phyloP scores from a whole-genome alignment of 2,329 filamentous ascomycete species.

The Epichloe sylvatica region DNA sequence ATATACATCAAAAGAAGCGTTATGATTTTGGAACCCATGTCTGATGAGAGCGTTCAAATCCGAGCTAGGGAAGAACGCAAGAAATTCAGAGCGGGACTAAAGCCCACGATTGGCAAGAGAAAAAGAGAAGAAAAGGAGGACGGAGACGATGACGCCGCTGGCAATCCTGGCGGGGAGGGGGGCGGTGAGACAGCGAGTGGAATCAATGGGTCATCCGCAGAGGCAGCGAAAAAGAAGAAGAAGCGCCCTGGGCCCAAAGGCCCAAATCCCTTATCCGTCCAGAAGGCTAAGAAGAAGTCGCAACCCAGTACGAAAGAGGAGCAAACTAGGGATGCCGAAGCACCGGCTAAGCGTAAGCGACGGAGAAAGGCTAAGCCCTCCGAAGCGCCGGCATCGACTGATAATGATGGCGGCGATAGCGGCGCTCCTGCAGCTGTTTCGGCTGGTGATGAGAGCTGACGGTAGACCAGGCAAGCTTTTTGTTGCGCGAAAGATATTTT shows the following conservation, averaged over 20 bases:
- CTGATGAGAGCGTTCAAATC: slow-evolving; percentile 46
- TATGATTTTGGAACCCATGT: slow-evolving; percentile 61
- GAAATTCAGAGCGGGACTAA: slow-evolving; percentile 61
- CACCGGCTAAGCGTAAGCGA: slow-evolving; percentile 18
- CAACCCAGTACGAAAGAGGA: slow-evolving; percentile 15
- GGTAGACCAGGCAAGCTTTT: not conserved
- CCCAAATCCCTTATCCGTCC: slow-evolving; percentile 57
- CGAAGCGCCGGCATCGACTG: not conserved
- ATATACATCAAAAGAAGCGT: slow-evolving; percentile 69
- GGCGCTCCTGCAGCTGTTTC: slow-evolving; percentile 3
- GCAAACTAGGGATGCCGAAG: slow-evolving; percentile 12
- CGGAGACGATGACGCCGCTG: slow-evolving; percentile 18
- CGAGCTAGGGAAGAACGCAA: slow-evolving; percentile 55
- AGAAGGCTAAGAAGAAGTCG: slow-evolving; percentile 48
- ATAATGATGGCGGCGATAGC: slow-evolving; percentile 5
- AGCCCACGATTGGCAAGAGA: slow-evolving; percentile 34
- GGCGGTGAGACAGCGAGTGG: slow-evolving; percentile 11
- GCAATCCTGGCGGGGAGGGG: slow-evolving; percentile 22
- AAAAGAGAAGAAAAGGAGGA: slow-evolving; percentile 34
- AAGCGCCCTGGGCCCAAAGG: slow-evolving; percentile 48
- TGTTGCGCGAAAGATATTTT: not conserved
- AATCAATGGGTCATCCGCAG: slow-evolving; percentile 8
- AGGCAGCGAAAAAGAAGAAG: slow-evolving; percentile 38
- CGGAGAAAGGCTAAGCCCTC: slow-evolving; percentile 17
- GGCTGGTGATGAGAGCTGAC: not conserved